These are phyloP conservation scores for Oryza australiensis DNA, from an alignment of 176 grass and related monocot species.

Conservation along the genomic window DNA sequence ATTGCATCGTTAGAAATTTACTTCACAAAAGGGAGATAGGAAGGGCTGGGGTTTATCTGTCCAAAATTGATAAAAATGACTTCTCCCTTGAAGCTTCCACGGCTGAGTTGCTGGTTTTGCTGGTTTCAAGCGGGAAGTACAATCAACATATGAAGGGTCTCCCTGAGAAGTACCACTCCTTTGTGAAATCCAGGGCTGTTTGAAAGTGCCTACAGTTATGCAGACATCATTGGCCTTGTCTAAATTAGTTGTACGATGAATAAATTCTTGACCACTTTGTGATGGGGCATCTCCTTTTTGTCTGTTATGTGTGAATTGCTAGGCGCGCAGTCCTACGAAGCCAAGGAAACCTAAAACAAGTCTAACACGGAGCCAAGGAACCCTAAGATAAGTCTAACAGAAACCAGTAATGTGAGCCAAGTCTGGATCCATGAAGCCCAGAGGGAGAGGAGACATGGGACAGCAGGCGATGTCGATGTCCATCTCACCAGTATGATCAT, in stretches of 20 bases:
- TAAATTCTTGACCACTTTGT: background rate
- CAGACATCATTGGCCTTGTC: background rate
- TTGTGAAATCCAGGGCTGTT: background rate
- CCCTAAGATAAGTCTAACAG: too few species aligned
- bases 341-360: too few species aligned
- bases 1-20: background rate
- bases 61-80: background rate
- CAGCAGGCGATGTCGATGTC: background rate
- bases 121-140: too few species aligned
- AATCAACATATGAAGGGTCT: too few species aligned
- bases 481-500: slow-evolving; percentile 14
- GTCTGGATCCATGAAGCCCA: slow-evolving; percentile 22
- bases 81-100: background rate
- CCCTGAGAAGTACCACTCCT: too few species aligned
- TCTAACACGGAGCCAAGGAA: too few species aligned
- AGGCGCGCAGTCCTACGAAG: too few species aligned
- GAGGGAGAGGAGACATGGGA: slow-evolving; percentile 24
- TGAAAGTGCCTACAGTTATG: background rate
- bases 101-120: background rate
- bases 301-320: background rate
- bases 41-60: background rate
- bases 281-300: background rate
- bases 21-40: background rate
- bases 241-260: background rate
- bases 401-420: slow-evolving; percentile 11